Conservation (phyloP, 352 stramenopile genomes). For the Phytopythium montanum region DNA sequence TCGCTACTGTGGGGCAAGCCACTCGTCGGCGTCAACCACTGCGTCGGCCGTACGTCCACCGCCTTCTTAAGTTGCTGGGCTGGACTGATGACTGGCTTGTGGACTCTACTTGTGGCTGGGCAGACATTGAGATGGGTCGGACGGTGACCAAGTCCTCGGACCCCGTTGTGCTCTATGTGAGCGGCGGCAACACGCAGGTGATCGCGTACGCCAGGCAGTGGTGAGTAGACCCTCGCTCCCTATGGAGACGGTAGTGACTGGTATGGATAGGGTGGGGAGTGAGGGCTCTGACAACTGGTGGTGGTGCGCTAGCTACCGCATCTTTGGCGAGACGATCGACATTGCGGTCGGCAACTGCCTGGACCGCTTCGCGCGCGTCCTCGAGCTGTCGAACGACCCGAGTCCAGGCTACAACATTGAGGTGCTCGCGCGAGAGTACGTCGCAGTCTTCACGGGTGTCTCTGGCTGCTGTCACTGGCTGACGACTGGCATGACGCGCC, state of each 20-base stretch:
- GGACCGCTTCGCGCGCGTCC: conserved; percentile 95
- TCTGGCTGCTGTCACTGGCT: conserved; percentile 8
- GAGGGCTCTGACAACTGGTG: conserved; percentile 5
- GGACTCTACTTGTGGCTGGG: not conserved
- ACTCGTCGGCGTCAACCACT: conserved; percentile 98
- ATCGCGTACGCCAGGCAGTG: conserved; percentile 88
- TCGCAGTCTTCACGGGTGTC: not conserved
- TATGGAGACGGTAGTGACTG: not conserved
- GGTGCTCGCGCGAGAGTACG: conserved; percentile 93
- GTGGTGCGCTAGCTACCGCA: conserved; percentile 85
- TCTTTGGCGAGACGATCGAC: conserved; percentile 99
- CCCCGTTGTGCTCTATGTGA: conserved; percentile 99
- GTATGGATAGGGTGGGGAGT: not conserved
- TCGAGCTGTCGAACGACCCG: conserved; percentile 98
- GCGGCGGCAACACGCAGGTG: conserved; percentile 98
- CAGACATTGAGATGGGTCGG: conserved; percentile 99
- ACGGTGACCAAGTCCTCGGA: conserved; percentile 94
- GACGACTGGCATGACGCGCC: not conserved
- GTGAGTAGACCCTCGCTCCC: conserved; percentile 15
- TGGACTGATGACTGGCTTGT: conserved; percentile 4
- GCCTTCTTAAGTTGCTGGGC: conserved; percentile 2
- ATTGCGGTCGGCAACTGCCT: conserved; percentile 99
- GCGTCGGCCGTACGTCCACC: conserved; percentile 89
- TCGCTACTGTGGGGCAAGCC: conserved; percentile 95
- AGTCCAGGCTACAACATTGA: conserved; percentile 99